These are phyloP conservation scores for Dryadomyces quercus-mongolicae DNA, from an alignment of 2,329 filamentous ascomycete genomes.

Conservation along the genomic window DNA sequence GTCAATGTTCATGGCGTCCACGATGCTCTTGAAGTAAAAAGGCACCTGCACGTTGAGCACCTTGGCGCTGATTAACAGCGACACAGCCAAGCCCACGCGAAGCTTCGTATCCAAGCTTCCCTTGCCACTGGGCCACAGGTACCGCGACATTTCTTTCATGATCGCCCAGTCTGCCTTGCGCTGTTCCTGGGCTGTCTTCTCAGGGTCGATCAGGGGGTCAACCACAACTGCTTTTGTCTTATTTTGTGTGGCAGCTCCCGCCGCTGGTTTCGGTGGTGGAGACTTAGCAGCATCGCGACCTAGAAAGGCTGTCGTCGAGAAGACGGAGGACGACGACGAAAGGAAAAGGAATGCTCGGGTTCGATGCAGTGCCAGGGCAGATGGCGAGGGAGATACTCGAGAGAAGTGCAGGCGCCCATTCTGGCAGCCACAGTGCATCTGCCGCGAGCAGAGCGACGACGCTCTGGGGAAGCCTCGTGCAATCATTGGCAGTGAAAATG, in stretches of 20 bases:
- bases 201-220: conserved; percentile 51
- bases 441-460: conserved; percentile 8
- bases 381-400: neutral
- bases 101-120: conserved; percentile 71
- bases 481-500: conserved; percentile 5
- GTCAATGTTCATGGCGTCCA: conserved; percentile 96
- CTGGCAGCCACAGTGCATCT: conserved; percentile 1
- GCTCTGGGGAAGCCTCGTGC: conserved; percentile 9
- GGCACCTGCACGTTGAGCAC: conserved; percentile 94
- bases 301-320: neutral
- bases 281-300: neutral
- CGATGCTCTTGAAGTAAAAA: conserved; percentile 97
- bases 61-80: conserved; percentile 78
- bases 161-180: conserved; percentile 97
- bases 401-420: neutral
- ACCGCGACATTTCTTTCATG: conserved; percentile 93
- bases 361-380: neutral
- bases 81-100: conserved; percentile 75
- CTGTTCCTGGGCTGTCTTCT: conserved; percentile 71
- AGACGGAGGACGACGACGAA: neutral
- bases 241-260: neutral
- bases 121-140: conserved; percentile 93
- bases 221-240: neutral
- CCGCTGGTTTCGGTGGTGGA: neutral
- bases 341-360: neutral